phyloP scores from a whole-genome alignment of 2,329 filamentous ascomycete genomes.

The Cladobotryum mycophilum region DNA sequence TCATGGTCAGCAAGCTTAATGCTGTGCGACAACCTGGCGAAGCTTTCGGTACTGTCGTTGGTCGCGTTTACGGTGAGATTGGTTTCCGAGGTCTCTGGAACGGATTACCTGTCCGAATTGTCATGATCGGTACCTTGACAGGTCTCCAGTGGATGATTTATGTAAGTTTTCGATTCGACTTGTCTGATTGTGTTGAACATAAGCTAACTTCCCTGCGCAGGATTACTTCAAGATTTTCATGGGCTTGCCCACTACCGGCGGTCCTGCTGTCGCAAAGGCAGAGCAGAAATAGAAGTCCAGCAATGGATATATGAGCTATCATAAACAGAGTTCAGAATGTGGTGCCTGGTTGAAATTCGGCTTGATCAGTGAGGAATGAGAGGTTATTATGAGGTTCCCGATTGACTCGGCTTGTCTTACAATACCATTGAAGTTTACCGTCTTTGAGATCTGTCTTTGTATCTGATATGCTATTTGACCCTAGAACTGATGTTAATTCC shows the following conservation, averaged over 20 bases:
- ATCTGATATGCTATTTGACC: no score
- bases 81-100: constrained; percentile 90
- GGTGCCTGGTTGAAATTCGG: not conserved
- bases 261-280: constrained; percentile 42
- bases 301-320: not conserved
- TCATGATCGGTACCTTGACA: constrained; percentile 81
- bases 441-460: no score
- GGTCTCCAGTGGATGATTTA: constrained; percentile 94
- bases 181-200: not conserved
- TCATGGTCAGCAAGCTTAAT: constrained; percentile 92
- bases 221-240: constrained; percentile 89
- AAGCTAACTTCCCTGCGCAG: constrained; percentile 29
- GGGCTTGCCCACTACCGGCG: constrained; percentile 78
- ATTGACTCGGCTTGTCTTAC: no score
- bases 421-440: no score
- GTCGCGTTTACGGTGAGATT: constrained; percentile 79
- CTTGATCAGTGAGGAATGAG: no score
- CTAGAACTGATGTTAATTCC: no score
- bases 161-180: constrained; percentile 40
- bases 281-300: constrained; percentile 36
- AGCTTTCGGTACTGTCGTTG: constrained; percentile 67
- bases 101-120: constrained; percentile 73
- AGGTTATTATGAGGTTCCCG: no score
- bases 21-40: constrained; percentile 70
- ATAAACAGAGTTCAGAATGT: not conserved